Conservation (phyloP, 176 grass and related monocot genomes). For the Coix lacrymajobi region DNA sequence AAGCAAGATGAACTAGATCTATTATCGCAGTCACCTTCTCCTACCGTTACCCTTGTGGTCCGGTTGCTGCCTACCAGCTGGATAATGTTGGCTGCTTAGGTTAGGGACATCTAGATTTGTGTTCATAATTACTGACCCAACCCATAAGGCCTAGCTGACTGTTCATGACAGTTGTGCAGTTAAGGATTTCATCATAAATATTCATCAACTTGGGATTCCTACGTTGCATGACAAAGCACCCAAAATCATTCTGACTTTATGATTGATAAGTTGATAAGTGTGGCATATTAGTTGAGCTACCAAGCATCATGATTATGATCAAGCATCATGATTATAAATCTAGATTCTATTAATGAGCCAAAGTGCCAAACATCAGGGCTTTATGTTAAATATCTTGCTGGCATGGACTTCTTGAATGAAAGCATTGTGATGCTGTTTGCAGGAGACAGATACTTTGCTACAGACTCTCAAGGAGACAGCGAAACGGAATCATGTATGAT, state of each 20-base stretch:
- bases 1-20: too few species aligned
- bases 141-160: not conserved
- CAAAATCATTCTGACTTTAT: not conserved
- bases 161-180: not conserved
- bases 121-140: not conserved
- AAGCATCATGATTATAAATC: constrained; percentile 1
- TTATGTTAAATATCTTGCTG: constrained; percentile 10
- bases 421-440: constrained; percentile 38
- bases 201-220: not conserved
- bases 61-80: not conserved
- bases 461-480: constrained; percentile 59
- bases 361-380: not conserved
- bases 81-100: not conserved
- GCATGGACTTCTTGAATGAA: constrained; percentile 16
- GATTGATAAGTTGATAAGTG: not conserved
- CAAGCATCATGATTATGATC: not conserved
- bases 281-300: not conserved
- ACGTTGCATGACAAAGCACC: not conserved
- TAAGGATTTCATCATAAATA: constrained; percentile 4
- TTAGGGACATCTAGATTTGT: not conserved
- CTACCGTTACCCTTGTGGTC: not conserved
- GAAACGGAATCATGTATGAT: constrained; percentile 43
- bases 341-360: not conserved
- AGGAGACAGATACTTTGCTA: constrained; percentile 83
- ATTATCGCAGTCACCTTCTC: not conserved